Base-by-base conservation (phyloP, 352 stramenopile genomes). In the Phytopythium montanum region DNA sequence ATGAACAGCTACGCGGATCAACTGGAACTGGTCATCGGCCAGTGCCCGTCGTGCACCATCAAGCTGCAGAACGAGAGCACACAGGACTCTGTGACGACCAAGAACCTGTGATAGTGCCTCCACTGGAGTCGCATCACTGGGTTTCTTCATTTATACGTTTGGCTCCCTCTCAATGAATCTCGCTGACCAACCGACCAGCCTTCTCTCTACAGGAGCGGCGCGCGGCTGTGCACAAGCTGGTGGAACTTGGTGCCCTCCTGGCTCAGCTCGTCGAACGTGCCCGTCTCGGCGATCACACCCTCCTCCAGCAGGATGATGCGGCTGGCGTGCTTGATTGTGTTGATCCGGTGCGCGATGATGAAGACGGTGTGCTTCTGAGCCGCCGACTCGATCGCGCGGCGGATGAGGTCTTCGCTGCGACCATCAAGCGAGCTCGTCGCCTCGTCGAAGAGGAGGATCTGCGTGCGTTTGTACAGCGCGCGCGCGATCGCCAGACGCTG, bases 401-500 rank as follows among this genome's bases (percentile, higher is more conserved):
- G 81, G 25, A 95, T 90, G 34, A 81, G 70, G n/a, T 92, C 78
- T 57, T 95, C 86, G 34, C 85, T 95, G 53, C 76, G 79, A 23
- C 80, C 82, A 48, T 95, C 86, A 31, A 95, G 70, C 8, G 85
- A 92, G 66, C 82, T 92, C 36, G 86, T 95, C 19, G 86, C 86
- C 68, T 95, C 86, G 31, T 95, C 86, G 26, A 95, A 88, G 7
- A 95, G 60, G 54, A 95, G 59, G 57, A 95, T 83, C 50, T 90
- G 87, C 4, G 83, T 87, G 34, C 81, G 68, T 63, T 91, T 93
- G 67, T 94, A 90, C 34, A 95, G 60, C 21, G 87, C 87, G 16
- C 87, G 79, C 6, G 87, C 87, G 41, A 95, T 93, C 25, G 87
- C 85, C 50, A 95, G 73, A 25, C 97, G 86, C 77, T 99, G 98